phyloP scores from a whole-genome alignment of 2,329 filamentous ascomycete genomes.

The Phaeosphaeria sp. region DNA sequence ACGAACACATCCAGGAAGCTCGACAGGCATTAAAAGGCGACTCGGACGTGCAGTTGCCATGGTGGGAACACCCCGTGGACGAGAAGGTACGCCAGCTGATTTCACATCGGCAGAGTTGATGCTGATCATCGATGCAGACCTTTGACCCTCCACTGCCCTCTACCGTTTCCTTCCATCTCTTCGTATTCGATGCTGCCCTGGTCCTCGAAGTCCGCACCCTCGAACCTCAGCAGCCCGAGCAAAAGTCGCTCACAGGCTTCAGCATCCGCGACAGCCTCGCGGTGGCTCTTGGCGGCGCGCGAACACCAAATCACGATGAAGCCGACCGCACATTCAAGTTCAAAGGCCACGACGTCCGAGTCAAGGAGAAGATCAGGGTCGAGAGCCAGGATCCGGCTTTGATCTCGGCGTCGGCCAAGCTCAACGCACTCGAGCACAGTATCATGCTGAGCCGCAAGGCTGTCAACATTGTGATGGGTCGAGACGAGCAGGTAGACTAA shows the following conservation, averaged over 20 bases:
- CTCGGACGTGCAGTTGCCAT: conserved; percentile 57
- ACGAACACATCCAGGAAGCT: conserved; percentile 68
- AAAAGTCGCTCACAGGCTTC: conserved; percentile 51
- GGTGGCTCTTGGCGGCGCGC: conserved; percentile 52
- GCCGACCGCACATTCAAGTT: conserved; percentile 77
- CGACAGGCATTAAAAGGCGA: conserved; percentile 64
- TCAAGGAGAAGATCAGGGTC: conserved; percentile 87
- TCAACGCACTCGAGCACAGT: conserved; percentile 77
- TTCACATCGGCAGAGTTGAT: not conserved
- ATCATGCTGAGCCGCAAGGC: conserved; percentile 74
- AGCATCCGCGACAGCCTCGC: conserved; percentile 64
- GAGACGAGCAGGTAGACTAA: conserved; percentile 51
- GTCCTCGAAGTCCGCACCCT: conserved; percentile 71
- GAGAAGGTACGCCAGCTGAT: conserved; percentile 59
- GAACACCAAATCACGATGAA: conserved; percentile 62
- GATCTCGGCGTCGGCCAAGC: conserved; percentile 82
- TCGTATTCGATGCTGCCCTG: conserved; percentile 62
- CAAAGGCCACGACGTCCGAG: conserved; percentile 74
- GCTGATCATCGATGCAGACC: conserved; percentile 41
- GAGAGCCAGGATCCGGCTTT: conserved; percentile 89
- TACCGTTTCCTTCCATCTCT: conserved; percentile 74
- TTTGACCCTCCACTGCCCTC: conserved; percentile 69
- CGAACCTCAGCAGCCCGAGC: conserved; percentile 56
- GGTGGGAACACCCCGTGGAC: conserved; percentile 63
- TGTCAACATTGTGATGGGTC: conserved; percentile 78